A percentile compares a stretch with the other conserved stretches of the same genome.
Evolutionary conservation across 2,329 filamentous ascomycete genomes (phyloP).

Genomic region (Fusarium subglutinans): DNA sequence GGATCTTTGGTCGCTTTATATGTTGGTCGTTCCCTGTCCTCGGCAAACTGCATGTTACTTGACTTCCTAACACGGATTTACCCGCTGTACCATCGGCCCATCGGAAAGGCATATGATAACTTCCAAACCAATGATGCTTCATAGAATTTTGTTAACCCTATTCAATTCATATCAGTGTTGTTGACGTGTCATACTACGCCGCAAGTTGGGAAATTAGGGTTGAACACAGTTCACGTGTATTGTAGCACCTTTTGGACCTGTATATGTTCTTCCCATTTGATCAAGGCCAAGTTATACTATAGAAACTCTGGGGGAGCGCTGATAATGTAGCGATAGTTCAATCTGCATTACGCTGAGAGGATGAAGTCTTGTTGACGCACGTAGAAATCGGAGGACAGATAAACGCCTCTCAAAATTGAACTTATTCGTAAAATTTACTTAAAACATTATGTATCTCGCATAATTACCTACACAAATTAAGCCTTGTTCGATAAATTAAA

Average conservation of each 20-base stretch:
- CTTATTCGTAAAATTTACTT: background rate
- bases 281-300: too few species aligned
- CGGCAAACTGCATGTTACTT: background rate
- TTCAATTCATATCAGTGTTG: background rate
- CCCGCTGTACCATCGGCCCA: background rate
- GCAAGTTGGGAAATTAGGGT: background rate
- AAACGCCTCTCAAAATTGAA: background rate
- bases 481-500: accelerated
- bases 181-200: background rate
- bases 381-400: background rate
- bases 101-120: background rate
- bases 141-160: accelerated
- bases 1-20: constrained; percentile 2
- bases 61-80: constrained; percentile 12
- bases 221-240: background rate
- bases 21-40: constrained; percentile 1
- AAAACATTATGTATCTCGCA: too few species aligned
- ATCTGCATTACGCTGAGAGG: background rate
- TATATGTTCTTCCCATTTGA: background rate
- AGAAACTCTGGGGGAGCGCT: too few species aligned
- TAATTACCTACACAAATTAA: accelerated
- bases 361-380: background rate
- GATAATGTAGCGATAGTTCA: background rate
- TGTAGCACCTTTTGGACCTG: background rate
- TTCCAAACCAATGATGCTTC: background rate